Evolutionary conservation across 108 stramenopile genomes (phyloP).

Genomic region (Hondaea fermentalgiana): DNA sequence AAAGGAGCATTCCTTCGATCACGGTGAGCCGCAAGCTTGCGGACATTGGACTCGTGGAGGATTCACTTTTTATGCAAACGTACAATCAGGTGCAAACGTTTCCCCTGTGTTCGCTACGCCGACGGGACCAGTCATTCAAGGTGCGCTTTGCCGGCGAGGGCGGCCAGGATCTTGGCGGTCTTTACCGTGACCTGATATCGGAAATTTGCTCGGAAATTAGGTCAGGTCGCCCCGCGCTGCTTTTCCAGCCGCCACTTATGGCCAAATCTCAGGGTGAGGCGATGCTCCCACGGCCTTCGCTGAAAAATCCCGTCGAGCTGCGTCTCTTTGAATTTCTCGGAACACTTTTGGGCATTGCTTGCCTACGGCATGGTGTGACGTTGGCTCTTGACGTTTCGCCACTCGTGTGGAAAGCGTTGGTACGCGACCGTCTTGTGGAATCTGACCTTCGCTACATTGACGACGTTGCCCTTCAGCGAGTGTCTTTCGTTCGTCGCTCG

Average conservation of each 20-base stretch:
- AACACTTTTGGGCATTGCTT: neutral
- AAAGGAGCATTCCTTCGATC: neutral
- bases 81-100: neutral
- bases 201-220: neutral
- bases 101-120: neutral
- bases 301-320: neutral
- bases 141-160: constrained; percentile 1
- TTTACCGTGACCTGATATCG: neutral
- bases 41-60: neutral
- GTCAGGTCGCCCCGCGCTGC: neutral
- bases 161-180: neutral
- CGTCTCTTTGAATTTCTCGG: constrained; percentile 14
- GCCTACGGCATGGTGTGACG: neutral
- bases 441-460: neutral
- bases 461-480: constrained; percentile 7
- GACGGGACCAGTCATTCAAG: neutral
- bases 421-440: neutral
- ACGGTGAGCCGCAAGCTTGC: neutral
- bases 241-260: neutral
- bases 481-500: neutral
- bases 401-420: neutral
- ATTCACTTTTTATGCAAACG: constrained; percentile 6
- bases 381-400: neutral
- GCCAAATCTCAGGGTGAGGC: neutral
- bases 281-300: neutral